Evolutionary conservation across 2,329 filamentous ascomycete species (phyloP).

Genomic region (Chlorencoelia australis): DNA sequence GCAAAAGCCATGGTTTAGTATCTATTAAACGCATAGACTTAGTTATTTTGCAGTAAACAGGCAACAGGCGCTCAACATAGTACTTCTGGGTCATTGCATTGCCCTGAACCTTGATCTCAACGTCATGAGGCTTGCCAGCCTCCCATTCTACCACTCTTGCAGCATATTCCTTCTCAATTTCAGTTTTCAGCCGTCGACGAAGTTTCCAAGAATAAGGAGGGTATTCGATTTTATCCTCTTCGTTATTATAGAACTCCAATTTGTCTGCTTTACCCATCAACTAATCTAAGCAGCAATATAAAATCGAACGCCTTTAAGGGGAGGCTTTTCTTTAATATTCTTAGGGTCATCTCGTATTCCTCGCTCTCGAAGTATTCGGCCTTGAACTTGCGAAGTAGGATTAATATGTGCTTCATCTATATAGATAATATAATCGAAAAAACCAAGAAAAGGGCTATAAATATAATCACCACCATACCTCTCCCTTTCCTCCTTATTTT

Average conservation of each 20-base stretch:
- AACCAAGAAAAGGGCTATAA: not conserved
- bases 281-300: too few relatives aligned
- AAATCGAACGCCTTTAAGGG: too few relatives aligned
- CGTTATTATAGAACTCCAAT: too few relatives aligned
- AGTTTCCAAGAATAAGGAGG: too few relatives aligned
- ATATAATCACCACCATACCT: not conserved
- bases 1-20: constrained; percentile 9
- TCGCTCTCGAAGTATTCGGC: not conserved
- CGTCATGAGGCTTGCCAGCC: constrained; percentile 5
- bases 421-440: too few relatives aligned
- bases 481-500: not conserved
- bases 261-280: too few relatives aligned
- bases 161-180: constrained; percentile 8
- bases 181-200: too few relatives aligned
- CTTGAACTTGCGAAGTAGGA: not conserved
- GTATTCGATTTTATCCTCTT: too few relatives aligned
- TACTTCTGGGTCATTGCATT: constrained; percentile 12
- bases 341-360: not conserved
- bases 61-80: constrained; percentile 7
- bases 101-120: constrained; percentile 5
- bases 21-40: constrained; percentile 5
- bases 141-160: constrained; percentile 6
- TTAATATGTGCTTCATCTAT: too few relatives aligned
- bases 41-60: constrained; percentile 7
- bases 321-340: not conserved